Evolutionary conservation across 75 land plant genomes (phyloP), one percentile per base, ranked within the genome.

Genomic region (Azolla pinnata): DNA sequence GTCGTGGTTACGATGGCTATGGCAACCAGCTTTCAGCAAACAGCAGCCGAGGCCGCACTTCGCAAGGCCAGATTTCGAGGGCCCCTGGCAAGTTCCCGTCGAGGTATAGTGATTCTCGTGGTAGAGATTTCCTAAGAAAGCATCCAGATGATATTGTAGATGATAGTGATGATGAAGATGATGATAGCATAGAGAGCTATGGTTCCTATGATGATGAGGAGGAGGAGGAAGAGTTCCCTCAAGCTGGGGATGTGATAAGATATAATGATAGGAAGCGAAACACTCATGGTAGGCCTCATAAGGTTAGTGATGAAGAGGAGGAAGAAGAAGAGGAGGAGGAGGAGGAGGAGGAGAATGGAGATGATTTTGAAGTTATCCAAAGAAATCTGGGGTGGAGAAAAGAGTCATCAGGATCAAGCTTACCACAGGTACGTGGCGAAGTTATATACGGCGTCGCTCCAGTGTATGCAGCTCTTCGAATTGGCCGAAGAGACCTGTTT

Each of bases 361-460:
- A 18, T 12, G 79, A 75, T 53, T 65, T 46, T 55, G 53, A 79
- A 82, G 46, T n/a, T n/a, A n/a, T n/a, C n/a, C n/a, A n/a, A n/a
- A n/a, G n/a, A n/a, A n/a, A n/a, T n/a, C n/a, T n/a, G n/a, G n/a
- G n/a, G n/a, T n/a, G n/a, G n/a, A n/a, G n/a, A n/a, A n/a, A n/a
- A n/a, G n/a, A n/a, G n/a, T 72, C 79, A 28, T 58, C 64, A 8
- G 75, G 53, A 33, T 86, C 86, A 17, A 71, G 60, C 16, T 17
- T 75, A 26, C 86, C 86, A 7, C 82, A 74, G 47, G 68, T 86
- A 59, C 71, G 70, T 28, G 96, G 98, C 4, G 91, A 93, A 74
- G 81, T 79, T 0, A 52, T 93, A 19, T 93, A 93, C 69, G 98
- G 98, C 2, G 83, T 93, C 19, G 91, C 85, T 29, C 98, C 98